Evolutionary conservation across 179 eudicot species (phyloP), one percentile per base, ranked within the genome.

Genomic region (Beta lomatogona): DNA sequence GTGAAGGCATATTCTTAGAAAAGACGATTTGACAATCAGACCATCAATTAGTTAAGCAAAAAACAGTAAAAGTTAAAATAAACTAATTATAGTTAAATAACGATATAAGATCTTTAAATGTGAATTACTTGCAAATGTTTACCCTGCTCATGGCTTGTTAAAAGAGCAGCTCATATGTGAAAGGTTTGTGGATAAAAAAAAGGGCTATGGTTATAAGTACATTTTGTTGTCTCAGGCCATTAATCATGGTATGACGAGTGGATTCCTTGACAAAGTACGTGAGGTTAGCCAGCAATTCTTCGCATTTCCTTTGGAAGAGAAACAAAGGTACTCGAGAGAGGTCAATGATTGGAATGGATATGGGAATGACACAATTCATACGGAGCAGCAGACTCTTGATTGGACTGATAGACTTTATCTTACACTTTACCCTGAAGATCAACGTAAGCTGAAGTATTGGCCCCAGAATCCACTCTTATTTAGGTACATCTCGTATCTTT

Each of bases 281-380:
- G 63, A 73, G 25, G 77, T 73, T 28, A 73, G 61, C 48, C 28
- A 54, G 63, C 31, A 25, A 2, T 73, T 73, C 22, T 73, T 73
- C 9, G 82, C 81, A 55, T 75, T 86, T 58, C 85, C 90, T n/a
- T 9, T 53, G 7, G 86, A 86, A 10, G 90, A 84, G 86, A 88
- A 88, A 61, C 68, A 19, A 41, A 54, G 16, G 46, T 73, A 73
- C 63, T 73, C 63, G 12, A 73, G 61, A 55, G 63, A 53, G 46
- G 15, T 54, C 21, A 54, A 28, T 73, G 77, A 54, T 48, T 73
- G n/a, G 60, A 60, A 73, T 73, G 79, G 79, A 61, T 76, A 76
- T 76, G 79, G 79, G 19, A 76, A 45, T 76, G 79, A 76, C 55
- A 61, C 54, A 11, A 31, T 44, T 76, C 19, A 59, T 44, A 19